Conservation (phyloP, 306 rosid genomes). For the Begonia fuchsioides region DNA sequence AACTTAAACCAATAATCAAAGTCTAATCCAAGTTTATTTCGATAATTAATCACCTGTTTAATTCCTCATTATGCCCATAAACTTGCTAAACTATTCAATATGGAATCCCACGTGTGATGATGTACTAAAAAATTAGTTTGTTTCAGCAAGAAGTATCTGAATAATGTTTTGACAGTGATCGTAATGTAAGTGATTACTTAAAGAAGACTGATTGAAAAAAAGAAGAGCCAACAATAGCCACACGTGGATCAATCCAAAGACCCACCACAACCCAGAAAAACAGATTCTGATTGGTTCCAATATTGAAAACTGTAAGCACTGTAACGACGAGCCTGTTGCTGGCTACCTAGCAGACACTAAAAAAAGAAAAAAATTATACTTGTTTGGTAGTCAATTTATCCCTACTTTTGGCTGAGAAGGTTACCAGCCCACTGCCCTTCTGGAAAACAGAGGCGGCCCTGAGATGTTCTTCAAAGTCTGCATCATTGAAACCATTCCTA, state of each 20-base stretch:
- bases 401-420: conserved; percentile 6
- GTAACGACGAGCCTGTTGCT: conserved; percentile 15
- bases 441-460: conserved; percentile 15
- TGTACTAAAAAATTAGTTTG: too few species aligned
- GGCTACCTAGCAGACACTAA: conserved; percentile 17
- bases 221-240: conserved; percentile 15
- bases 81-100: too few species aligned
- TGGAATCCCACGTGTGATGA: conserved; percentile 4
- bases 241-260: conserved; percentile 7
- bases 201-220: not conserved
- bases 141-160: too few species aligned
- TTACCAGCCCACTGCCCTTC: conserved; percentile 31
- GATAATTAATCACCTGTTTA: too few species aligned
- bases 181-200: too few species aligned
- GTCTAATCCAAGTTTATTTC: too few species aligned
- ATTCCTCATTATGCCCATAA: too few species aligned
- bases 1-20: not conserved
- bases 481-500: conserved; percentile 14
- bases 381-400: not conserved
- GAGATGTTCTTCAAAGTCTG: conserved; percentile 22
- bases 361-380: conserved; percentile 14
- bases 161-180: too few species aligned
- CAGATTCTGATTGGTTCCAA: conserved; percentile 13
- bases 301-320: conserved; percentile 2
- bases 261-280: conserved; percentile 42